phyloP scores from a whole-genome alignment of 371 early-diverging fungal species.

The Dichotomocladium elegans region DNA sequence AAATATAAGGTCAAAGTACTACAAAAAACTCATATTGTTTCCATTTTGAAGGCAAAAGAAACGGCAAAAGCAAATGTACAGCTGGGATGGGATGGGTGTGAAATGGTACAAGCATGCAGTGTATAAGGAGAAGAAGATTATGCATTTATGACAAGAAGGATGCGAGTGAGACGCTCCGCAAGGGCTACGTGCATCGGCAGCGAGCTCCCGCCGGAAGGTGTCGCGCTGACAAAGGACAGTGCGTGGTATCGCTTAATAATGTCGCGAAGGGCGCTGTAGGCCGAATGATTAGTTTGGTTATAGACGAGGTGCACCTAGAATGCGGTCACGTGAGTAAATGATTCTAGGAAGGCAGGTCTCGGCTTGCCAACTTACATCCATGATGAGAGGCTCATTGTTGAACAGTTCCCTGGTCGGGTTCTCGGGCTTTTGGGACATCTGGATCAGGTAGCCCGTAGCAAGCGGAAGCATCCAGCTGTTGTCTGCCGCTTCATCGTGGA shows the following conservation, averaged over 20 bases:
- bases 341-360: too few relatives aligned
- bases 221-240: slow-evolving; percentile 46
- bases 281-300: slow-evolving; percentile 41
- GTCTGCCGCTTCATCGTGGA: slow-evolving; percentile 6
- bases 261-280: slow-evolving; percentile 45
- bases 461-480: slow-evolving; percentile 55
- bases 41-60: background rate
- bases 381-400: slow-evolving; percentile 31
- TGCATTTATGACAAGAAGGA: background rate
- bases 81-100: background rate
- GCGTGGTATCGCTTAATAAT: slow-evolving; percentile 58
- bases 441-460: slow-evolving; percentile 56
- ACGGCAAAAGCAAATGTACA: background rate
- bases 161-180: slow-evolving; percentile 39
- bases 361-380: slow-evolving; percentile 46
- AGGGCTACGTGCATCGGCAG: slow-evolving; percentile 52
- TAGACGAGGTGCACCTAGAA: slow-evolving; percentile 36
- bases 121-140: background rate
- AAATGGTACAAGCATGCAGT: background rate
- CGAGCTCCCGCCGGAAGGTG: slow-evolving; percentile 48
- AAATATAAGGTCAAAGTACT: too few relatives aligned
- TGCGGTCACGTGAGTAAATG: background rate
- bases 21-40: background rate
- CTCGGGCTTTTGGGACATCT: background rate
- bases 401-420: slow-evolving; percentile 26